These are phyloP conservation scores for Novymonas esmeraldas DNA, from an alignment of 208 protist species.

Conservation along the genomic window DNA sequence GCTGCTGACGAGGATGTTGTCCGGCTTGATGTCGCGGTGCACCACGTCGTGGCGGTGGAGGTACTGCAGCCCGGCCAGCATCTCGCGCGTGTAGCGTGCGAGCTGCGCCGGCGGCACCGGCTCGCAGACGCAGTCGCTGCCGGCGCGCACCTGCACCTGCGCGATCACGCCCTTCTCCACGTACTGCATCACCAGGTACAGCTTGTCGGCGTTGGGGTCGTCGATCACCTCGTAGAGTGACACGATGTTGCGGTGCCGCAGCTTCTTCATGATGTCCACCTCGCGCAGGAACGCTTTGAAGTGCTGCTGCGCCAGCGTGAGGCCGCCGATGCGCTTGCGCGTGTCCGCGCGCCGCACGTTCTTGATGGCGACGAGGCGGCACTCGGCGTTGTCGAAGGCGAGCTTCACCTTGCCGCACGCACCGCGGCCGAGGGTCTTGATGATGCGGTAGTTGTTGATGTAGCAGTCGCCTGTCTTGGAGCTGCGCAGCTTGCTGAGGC, in stretches of 20 bases:
- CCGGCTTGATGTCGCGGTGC: constrained; percentile 90
- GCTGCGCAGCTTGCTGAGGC: too few species aligned
- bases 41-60: constrained; percentile 78
- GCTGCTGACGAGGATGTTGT: constrained; percentile 81
- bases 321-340: constrained; percentile 4
- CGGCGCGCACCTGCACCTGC: constrained; percentile 32
- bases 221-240: constrained; percentile 96
- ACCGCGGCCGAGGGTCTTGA: constrained; percentile 76
- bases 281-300: constrained; percentile 71
- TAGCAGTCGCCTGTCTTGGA: too few species aligned
- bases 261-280: constrained; percentile 96
- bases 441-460: constrained; percentile 82
- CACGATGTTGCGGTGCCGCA: constrained; percentile 96
- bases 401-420: constrained; percentile 69
- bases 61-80: constrained; percentile 67
- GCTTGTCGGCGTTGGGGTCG: constrained; percentile 84
- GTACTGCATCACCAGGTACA: constrained; percentile 96
- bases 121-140: constrained; percentile 35
- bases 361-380: constrained; percentile 74
- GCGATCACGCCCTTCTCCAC: constrained; percentile 69
- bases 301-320: constrained; percentile 34
- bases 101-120: constrained; percentile 47
- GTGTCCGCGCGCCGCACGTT: constrained; percentile 61
- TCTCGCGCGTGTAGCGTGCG: constrained; percentile 47
- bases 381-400: constrained; percentile 44